A percentile compares a stretch with the other conserved stretches of the same genome.
phyloP scores from a whole-genome alignment of 768 basidiomycete genomes.

The Leccinum subgranulosum region DNA sequence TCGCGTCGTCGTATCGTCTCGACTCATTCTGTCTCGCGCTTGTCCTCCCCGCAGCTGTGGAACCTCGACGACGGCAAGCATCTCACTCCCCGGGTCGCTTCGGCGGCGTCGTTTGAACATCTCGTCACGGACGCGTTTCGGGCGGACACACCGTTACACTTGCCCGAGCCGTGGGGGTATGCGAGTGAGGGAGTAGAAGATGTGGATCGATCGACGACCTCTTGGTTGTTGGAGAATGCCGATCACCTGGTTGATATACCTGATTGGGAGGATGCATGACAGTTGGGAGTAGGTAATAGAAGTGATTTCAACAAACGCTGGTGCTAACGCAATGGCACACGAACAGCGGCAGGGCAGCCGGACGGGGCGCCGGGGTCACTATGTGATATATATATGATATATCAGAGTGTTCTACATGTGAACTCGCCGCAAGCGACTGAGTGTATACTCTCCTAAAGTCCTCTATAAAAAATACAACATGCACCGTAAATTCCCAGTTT shows the following conservation, averaged over 20 bases:
- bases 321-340: neutral
- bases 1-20: neutral
- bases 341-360: neutral
- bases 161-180: slow-evolving; percentile 24
- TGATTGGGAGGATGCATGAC: neutral
- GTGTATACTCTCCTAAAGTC: neutral
- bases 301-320: neutral
- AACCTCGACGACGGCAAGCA: slow-evolving; percentile 22
- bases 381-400: neutral
- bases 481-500: neutral
- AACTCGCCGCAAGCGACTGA: neutral
- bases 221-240: neutral
- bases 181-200: neutral
- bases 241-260: neutral
- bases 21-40: neutral
- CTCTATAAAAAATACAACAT: neutral
- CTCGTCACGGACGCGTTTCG: slow-evolving; percentile 22
- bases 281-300: neutral
- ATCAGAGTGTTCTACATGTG: neutral
- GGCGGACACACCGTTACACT: slow-evolving; percentile 6
- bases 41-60: slow-evolving; percentile 17
- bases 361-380: neutral
- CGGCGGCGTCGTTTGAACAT: slow-evolving; percentile 23
- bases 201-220: neutral
- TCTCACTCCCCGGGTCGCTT: slow-evolving; percentile 19